Base-by-base conservation (phyloP, 495 filamentous ascomycete species). In the Neurospora sp. region DNA sequence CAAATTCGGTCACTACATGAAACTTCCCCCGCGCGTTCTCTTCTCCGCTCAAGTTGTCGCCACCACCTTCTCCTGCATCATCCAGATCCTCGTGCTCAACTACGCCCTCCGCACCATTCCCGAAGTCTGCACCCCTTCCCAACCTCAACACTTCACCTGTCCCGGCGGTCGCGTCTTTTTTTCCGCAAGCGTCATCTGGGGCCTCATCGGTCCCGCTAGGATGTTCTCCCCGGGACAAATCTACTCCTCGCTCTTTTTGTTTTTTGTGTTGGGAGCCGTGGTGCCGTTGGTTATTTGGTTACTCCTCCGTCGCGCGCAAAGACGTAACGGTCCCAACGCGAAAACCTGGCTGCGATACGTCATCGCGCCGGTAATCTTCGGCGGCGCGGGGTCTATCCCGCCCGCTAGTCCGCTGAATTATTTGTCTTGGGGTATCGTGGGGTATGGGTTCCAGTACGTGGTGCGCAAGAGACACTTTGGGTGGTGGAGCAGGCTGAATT, bases 401-500 rank as follows among this genome's bases (percentile, higher is more conserved):
- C 90, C 90, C 0, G 90, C 90, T 3, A 91, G 88, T 4, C 89
- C 90, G 10, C 84, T 92, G 66, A 92, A 89, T 77, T 93, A 92
- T 76, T 85, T 91, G 8, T 88, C 86, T 0, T 93, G 91, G 90
- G 90, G 89, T 77, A 81, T 88, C 31, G 88, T 91, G 16, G 90
- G 90, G 39, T 87, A 85, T 54, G 78, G 90, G 9, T 93, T 93
- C 84, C 89, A 93, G 76, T 85, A 88, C 70, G 72, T 85, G 18
- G 81, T 93, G 71, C 84, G 86, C 72, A 86, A 86, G 41, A 82
- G 85, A 4, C 82, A 87, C 73, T 87, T 89, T 69, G 85, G 82
- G 1, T 93, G 91, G 91, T 93, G 91, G 91, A 86, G 86, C 35
- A 84, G 90, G 41, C 85, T 83, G 80, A 90, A 91, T 75, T 92